A percentile compares a stretch with the other conserved stretches of the same genome.
phyloP scores from a whole-genome alignment of 768 basidiomycete species.

The Boletales sp. region DNA sequence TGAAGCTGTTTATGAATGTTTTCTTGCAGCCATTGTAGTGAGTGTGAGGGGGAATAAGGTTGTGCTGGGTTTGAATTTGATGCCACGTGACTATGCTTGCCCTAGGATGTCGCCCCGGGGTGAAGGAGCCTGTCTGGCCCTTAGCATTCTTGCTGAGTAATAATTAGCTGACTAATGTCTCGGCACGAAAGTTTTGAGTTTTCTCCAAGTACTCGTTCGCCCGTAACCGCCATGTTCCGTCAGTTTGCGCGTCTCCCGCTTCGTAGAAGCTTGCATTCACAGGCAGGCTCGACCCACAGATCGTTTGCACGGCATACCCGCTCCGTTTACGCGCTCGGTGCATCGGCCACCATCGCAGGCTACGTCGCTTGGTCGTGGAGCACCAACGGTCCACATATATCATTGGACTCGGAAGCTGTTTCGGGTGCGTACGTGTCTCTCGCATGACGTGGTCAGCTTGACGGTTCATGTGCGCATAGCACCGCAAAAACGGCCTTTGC shows the following conservation, averaged over 20 bases:
- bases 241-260: conserved; percentile 51
- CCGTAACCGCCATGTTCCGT: conserved; percentile 45
- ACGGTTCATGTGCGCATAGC: conserved; percentile 7
- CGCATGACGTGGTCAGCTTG: background rate
- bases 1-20: too few relatives aligned
- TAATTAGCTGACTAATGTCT: conserved; percentile 25
- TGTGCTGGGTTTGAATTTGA: too few relatives aligned
- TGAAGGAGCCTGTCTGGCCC: too few relatives aligned
- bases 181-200: conserved; percentile 22
- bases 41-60: too few relatives aligned
- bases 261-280: conserved; percentile 51
- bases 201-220: background rate
- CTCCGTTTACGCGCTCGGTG: conserved; percentile 37
- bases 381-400: conserved; percentile 40
- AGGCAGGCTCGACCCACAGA: conserved; percentile 19
- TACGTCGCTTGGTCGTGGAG: conserved; percentile 49
- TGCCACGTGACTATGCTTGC: too few relatives aligned
- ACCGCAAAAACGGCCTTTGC: conserved; percentile 12
- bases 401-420: conserved; percentile 41
- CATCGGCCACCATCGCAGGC: conserved; percentile 41
- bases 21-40: too few relatives aligned
- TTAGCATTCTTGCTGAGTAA: conserved; percentile 4
- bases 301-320: conserved; percentile 25
- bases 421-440: conserved; percentile 20
- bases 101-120: too few relatives aligned